Conservation (phyloP, 2,329 filamentous ascomycete genomes). For the Phyllosticta citrichinensis region DNA sequence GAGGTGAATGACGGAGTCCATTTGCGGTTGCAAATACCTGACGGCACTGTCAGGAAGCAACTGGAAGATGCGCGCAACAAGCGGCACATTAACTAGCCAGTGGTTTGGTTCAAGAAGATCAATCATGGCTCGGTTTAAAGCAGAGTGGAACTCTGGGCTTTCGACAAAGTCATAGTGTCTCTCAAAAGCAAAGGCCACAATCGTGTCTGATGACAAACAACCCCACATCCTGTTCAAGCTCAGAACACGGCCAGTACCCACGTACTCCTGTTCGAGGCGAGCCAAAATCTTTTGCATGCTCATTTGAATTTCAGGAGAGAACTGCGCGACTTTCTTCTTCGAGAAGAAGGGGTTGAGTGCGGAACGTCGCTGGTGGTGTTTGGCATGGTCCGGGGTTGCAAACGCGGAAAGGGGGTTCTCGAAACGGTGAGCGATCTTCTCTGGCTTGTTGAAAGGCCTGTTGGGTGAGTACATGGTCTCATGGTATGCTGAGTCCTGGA, state of each 20-base stretch:
- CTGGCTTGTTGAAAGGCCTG: slow-evolving; percentile 2
- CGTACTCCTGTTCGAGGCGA: not conserved
- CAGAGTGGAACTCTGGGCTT: not conserved
- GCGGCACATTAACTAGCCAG: not conserved
- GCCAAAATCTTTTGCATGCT: slow-evolving; percentile 14
- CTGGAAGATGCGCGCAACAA: not conserved
- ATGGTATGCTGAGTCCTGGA: slow-evolving; percentile 6
- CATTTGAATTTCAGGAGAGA: not conserved
- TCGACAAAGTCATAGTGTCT: not conserved
- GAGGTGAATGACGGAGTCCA: slow-evolving; percentile 1
- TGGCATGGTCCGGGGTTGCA: not conserved
- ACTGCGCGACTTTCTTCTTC: not conserved
- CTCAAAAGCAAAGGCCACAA: not conserved
- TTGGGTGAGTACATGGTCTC: slow-evolving; percentile 12
- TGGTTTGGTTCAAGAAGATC: not conserved
- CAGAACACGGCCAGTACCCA: not conserved
- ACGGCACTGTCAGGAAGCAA: not conserved
- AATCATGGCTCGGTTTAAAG: not conserved
- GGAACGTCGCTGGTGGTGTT: slow-evolving; percentile 15
- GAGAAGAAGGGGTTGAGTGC: slow-evolving; percentile 16
- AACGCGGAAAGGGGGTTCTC: slow-evolving; percentile 4
- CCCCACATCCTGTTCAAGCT: not conserved
- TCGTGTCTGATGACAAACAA: not conserved
- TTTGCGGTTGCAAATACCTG: not conserved
- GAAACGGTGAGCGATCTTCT: slow-evolving; percentile 11